Evolutionary conservation across 192 early-diverging fungal species (phyloP), one percentile per base, ranked within the genome.

Genomic region (Diversispora epigaea): DNA sequence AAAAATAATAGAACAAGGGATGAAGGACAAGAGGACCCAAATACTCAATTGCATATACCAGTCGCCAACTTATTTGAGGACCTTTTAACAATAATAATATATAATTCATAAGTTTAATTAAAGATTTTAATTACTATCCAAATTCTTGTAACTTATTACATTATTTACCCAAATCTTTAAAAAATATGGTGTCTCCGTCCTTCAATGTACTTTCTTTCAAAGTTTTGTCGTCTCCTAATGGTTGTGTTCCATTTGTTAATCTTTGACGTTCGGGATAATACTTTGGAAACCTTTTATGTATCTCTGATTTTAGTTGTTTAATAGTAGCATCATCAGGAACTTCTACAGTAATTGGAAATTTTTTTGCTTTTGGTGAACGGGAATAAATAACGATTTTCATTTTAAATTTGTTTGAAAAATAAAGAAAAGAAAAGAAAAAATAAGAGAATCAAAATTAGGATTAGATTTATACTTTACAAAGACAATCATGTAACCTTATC

Each of bases 41-140:
- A 66, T 98, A 98, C 81, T 98, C 96, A 71, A 97, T 88, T 76
- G 94, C 83, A 76, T 97, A 98, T 60, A 97, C 95, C 19, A 92
- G 93, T 68, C 86, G 85, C 96, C 96, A 98, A 71, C 94, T 91
- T 71, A 97, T 91, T 82, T 98, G 96, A 15, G 93, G 93, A 10
- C 94, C 91, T 83, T 64, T 60, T 43, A 7, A 39, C 19, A 39
- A 47, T 12, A 14, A 40, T 55, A 62, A 6, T 43, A 15, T 17
- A 66, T 62, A 25, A 4, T 44, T 14, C 6, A 44, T 58, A 22
- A 19, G 22, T 46, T 21, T 8, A 4, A 45, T 46, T 22, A 45
- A 66, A 21, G 3, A 45, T 46, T 66, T 19, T 40, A 6, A 21
- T 10, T 21, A 39, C 4, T 11, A 32, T 14, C 4, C 0, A 62